These are phyloP conservation scores for Boletus chippewaensis DNA, from an alignment of 1,284 basidiomycete genomes.

Conservation along the genomic window DNA sequence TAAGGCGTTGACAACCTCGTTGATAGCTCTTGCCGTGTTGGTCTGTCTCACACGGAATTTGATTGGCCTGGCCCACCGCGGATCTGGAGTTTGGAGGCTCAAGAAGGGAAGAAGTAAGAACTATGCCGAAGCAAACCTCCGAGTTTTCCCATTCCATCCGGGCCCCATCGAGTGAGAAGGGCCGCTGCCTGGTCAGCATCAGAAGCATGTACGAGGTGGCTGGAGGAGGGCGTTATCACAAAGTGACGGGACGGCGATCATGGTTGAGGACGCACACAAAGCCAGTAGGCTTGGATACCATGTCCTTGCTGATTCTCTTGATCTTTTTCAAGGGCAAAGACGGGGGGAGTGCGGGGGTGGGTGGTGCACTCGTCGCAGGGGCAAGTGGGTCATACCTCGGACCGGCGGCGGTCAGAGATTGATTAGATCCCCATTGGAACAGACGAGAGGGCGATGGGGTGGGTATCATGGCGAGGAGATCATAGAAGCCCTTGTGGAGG, in stretches of 20 bases:
- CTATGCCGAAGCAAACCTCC: constrained; percentile 54
- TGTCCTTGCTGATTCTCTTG: constrained; percentile 73
- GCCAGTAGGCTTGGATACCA: constrained; percentile 77
- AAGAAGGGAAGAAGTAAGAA: constrained; percentile 21
- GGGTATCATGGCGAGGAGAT: constrained; percentile 74
- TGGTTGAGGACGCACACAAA: constrained; percentile 62
- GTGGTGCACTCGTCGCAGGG: constrained; percentile 8
- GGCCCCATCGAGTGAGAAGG: constrained; percentile 83
- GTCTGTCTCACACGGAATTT: constrained; percentile 73
- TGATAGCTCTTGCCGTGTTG: constrained; percentile 76
- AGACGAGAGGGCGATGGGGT: constrained; percentile 57
- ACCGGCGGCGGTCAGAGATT: constrained; percentile 38
- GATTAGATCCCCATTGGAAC: constrained; percentile 44
- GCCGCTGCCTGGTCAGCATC: constrained; percentile 90
- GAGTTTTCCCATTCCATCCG: constrained; percentile 86
- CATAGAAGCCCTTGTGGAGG: constrained; percentile 82
- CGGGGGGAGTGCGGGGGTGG: constrained; percentile 12
- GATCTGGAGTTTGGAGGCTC: constrained; percentile 51
- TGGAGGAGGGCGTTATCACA: constrained; percentile 32
- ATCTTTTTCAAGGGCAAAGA: constrained; percentile 44
- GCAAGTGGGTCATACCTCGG: constrained; percentile 56
- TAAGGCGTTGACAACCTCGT: constrained; percentile 68
- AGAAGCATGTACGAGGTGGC: constrained; percentile 90
- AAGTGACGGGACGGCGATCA: constrained; percentile 10
- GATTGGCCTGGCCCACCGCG: constrained; percentile 86